Percentiles rank a stretch among this genome's conserved stretches.
Evolutionary conservation across 140 eudicot genomes (phyloP).

Genomic region (Ambrosia hybrid): DNA sequence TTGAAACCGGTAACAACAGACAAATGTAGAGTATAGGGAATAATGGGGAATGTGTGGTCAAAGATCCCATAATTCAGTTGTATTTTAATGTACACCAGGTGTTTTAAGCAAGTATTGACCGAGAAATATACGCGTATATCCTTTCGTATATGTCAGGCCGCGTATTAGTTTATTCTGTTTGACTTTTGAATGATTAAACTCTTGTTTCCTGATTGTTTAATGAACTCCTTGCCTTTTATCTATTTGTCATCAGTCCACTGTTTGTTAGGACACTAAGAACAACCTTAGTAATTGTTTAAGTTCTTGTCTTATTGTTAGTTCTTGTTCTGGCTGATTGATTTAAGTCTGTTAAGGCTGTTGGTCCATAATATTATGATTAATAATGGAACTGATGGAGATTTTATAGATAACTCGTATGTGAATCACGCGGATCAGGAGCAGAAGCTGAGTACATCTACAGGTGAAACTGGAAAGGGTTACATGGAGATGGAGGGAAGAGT

Average conservation of each 20-base stretch:
- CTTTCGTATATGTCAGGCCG: conserved; percentile 22
- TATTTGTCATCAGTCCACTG: conserved; percentile 32
- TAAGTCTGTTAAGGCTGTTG: background rate
- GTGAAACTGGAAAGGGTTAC: conserved; percentile 27
- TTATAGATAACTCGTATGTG: conserved; percentile 22
- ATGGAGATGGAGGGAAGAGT: conserved; percentile 71
- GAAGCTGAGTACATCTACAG: conserved; percentile 30
- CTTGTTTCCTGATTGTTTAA: conserved; percentile 15
- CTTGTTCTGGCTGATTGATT: background rate
- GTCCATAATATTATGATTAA: conserved; percentile 32
- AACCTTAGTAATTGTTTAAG: background rate
- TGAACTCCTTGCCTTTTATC: conserved; percentile 18
- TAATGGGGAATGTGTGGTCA: conserved; percentile 12
- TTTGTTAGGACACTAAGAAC: conserved; percentile 13
- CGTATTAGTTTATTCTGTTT: conserved; percentile 29
- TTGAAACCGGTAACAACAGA: conserved; percentile 18
- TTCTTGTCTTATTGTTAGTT: conserved; percentile 11
- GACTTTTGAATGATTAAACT: conserved; percentile 34
- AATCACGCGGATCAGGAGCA: conserved; percentile 32
- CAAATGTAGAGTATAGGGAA: conserved; percentile 29
- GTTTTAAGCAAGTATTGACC: conserved; percentile 25
- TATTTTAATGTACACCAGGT: conserved; percentile 29
- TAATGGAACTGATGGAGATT: conserved; percentile 33
- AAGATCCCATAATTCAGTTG: conserved; percentile 31
- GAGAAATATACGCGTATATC: conserved; percentile 38